A percentile compares a stretch with the other conserved stretches of the same genome.
Conservation (phyloP, 441 rosid genomes). For the Cnidoscolus chayamansa region DNA sequence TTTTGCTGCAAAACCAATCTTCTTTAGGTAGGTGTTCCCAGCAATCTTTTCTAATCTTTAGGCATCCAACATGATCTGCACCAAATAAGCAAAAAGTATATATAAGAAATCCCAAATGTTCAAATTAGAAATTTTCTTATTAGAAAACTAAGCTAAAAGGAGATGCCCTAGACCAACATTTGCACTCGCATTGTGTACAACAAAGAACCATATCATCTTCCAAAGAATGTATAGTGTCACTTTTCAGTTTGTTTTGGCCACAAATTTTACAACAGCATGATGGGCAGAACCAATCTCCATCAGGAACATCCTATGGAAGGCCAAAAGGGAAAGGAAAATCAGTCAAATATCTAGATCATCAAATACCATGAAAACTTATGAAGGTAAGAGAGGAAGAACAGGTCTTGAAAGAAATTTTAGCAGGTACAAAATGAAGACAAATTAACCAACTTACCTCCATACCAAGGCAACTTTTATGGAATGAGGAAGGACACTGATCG, state of each 20-base stretch:
- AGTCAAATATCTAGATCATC: constrained; percentile 13
- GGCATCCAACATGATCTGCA: constrained; percentile 60
- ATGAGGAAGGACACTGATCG: constrained; percentile 67
- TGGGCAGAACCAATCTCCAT: constrained; percentile 78
- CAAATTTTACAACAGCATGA: constrained; percentile 71
- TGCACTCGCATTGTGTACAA: constrained; percentile 66
- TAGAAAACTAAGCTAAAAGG: not conserved
- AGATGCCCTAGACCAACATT: constrained; percentile 44
- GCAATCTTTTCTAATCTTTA: constrained; percentile 28
- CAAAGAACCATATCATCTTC: constrained; percentile 31
- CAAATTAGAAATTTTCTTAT: not conserved
- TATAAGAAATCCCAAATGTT: constrained; percentile 23
- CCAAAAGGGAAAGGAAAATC: constrained; percentile 9
- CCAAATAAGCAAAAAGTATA: constrained; percentile 17
- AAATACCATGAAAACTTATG: not conserved
- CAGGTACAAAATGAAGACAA: not conserved
- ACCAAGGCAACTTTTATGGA: constrained; percentile 50
- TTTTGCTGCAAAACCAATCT: constrained; percentile 66
- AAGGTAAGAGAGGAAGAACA: not conserved
- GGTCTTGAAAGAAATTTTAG: not conserved
- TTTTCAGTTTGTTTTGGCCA: constrained; percentile 32
- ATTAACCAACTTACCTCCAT: constrained; percentile 25
- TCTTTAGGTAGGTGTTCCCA: constrained; percentile 25
- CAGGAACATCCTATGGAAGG: constrained; percentile 41
- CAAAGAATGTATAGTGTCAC: constrained; percentile 23